Evolutionary conservation across 116 monocot genomes (phyloP), one percentile per base, ranked within the genome.

Genomic region (Phalaenopsis hybrid): DNA sequence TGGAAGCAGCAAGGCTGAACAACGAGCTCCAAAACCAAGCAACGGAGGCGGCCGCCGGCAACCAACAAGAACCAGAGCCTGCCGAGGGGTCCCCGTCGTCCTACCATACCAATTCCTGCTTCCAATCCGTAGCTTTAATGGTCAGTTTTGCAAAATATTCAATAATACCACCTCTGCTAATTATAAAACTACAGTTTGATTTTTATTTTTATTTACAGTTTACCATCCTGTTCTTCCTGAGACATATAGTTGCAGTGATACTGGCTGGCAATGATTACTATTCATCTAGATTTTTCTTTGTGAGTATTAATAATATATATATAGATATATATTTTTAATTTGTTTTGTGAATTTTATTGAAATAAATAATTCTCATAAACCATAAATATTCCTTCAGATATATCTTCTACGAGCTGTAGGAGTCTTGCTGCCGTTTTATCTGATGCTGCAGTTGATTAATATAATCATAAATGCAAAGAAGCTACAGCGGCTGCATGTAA

Each of bases 81-180:
- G 75, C 75, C 4, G 43, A 5, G 6, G 0, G 1, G 0, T 44
- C 15, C 46, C 45, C 37, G 72, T 11, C 28, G 1, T 37, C 72
- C 16, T 15, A 16, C 55, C 4, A 11, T 28, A 11, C 25, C 9
- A 67, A 18, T 13, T 37, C 73, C 0, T 73, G 11, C 34, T 44
- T 75, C 75, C 75, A 46, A n/a, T 46, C 20, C 20, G n/a, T 75
- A 13, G 17, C 46, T 75, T 23, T 75, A 75, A 45, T 75, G 75
- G 75, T 75, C 45, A 75, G 46, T 21, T 5, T 21, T 65, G 41
- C 33, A 41, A 8, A 16, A 72, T 37, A 31, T 41, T 75, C 75
- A 44, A 45, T 1, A 45, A 46, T 33, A 21, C 2, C 41, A 8
- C 44, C 6, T 46, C 33, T 75, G 18, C 75, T 75, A n/a, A 20